Percentiles rank a stretch among this genome's conserved stretches.
phyloP scores from a whole-genome alignment of 2,329 filamentous ascomycete species.

The Pseudogymnoascus verrucosus region DNA sequence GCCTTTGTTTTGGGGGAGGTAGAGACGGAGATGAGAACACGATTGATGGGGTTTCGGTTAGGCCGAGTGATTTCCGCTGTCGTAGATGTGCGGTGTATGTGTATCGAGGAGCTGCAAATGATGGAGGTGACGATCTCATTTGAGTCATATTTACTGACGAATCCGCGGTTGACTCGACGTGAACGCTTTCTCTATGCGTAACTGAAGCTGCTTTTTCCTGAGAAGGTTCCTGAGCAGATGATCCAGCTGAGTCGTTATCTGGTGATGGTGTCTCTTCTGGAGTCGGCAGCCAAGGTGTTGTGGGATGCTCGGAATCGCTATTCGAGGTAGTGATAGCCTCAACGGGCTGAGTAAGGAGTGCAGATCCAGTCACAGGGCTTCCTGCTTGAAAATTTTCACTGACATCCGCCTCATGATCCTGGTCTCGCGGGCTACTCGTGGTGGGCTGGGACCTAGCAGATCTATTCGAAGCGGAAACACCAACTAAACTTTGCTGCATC shows the following conservation, averaged over 20 bases:
- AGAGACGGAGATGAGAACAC: constrained; percentile 28
- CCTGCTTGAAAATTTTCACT: background rate
- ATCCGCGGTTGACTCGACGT: background rate
- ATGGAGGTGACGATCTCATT: constrained; percentile 26
- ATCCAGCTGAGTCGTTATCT: constrained; percentile 9
- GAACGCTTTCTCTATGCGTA: background rate
- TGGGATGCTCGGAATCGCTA: background rate
- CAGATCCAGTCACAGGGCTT: background rate
- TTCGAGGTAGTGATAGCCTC: background rate
- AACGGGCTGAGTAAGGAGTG: background rate
- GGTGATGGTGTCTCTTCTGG: constrained; percentile 27
- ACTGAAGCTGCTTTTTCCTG: background rate
- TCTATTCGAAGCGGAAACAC: background rate
- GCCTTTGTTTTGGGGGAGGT: constrained; percentile 19
- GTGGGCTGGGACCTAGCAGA: background rate
- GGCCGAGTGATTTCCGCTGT: constrained; percentile 19
- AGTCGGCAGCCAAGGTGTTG: constrained; percentile 19
- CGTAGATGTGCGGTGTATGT: constrained; percentile 25
- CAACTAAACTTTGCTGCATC: background rate
- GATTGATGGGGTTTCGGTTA: constrained; percentile 25
- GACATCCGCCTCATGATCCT: background rate
- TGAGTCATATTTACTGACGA: constrained; percentile 19
- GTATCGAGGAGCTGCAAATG: constrained; percentile 21
- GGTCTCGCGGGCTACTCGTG: background rate
- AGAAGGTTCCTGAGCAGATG: background rate